phyloP scores from a whole-genome alignment of 176 grass and related monocot genomes.

The Otatea glauca region DNA sequence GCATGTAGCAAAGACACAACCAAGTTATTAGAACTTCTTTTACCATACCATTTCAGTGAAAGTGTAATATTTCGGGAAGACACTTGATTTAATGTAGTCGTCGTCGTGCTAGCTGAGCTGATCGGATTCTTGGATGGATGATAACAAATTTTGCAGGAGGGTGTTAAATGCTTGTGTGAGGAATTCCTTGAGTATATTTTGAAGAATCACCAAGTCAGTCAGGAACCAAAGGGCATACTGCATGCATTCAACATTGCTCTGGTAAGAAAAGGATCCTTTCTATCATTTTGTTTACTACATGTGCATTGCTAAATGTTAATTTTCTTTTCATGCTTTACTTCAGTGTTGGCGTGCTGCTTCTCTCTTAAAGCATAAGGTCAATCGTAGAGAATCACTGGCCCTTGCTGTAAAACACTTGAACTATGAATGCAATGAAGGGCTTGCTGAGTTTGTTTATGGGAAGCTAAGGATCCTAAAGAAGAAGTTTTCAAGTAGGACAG shows the following conservation, averaged over 20 bases:
- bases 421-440: slow-evolving; percentile 65
- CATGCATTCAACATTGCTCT: slow-evolving; percentile 89
- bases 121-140: slow-evolving; percentile 29
- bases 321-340: slow-evolving; percentile 48
- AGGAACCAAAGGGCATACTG: slow-evolving; percentile 67
- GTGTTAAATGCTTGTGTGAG: slow-evolving; percentile 65
- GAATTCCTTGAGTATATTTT: slow-evolving; percentile 82
- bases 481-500: slow-evolving; percentile 59
- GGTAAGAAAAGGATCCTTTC: slow-evolving; percentile 58
- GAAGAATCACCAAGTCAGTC: slow-evolving; percentile 89
- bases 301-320: slow-evolving; percentile 37
- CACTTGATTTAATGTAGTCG: slow-evolving; percentile 9
- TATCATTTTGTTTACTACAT: slow-evolving; percentile 40
- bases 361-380: slow-evolving; percentile 79
- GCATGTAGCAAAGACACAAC: neutral
- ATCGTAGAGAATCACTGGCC: slow-evolving; percentile 60
- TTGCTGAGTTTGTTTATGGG: slow-evolving; percentile 60
- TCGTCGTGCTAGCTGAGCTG: slow-evolving; percentile 18
- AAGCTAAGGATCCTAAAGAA: slow-evolving; percentile 79
- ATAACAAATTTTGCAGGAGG: slow-evolving; percentile 59
- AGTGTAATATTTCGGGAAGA: neutral
- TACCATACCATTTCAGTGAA: slow-evolving; percentile 1
- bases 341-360: slow-evolving; percentile 97
- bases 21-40: neutral
- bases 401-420: slow-evolving; percentile 71